Evolutionary conservation across 805 yeast genomes (phyloP), one percentile per base, ranked within the genome.

Genomic region (Ogataea glucozyma): DNA sequence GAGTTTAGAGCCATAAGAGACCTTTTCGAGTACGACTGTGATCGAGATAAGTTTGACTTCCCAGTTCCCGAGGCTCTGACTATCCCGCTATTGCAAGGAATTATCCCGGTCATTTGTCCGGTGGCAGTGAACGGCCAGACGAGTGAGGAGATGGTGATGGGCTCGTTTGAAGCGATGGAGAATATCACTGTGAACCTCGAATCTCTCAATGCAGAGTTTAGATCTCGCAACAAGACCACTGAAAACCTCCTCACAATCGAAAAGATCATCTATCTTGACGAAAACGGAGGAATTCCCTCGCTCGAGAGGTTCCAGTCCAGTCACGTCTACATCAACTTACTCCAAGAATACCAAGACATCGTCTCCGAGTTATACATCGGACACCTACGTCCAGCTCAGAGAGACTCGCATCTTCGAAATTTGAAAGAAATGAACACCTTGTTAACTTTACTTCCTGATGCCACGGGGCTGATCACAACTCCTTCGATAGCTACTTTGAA

Each of bases 241-340:
- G 58, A 32, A 3, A 66, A 66, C 37, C 49, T 71, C 20, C 60
- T 71, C n/a, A 70, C 82, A 0, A 75, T 93, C 31, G 99, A 93
- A 49, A 93, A 93, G 52, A 65, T 91, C 21, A 77, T 91, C 6
- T 80, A 83, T 48, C 69, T 93, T 22, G 97, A 89, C 54, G 78
- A 81, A 1, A 60, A 75, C 14, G 99, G 99, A 1, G 99, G 99
- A 0, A 83, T 88, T 6, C 98, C 98, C 0, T 85, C 95, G 0
- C 69, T 81, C 18, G 96, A 88, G 58, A 72, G 98, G 45, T 76
- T 80, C 44, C 79, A 81, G 43, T 80, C 89, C 3, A 77, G 95
- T 13, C 99, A 93, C 62, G 95, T 93, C 1, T 84, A 85, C 46
- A 81, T 91, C 44, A 91, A 93, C 57, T 64, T 91, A 27, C 75